Conservation (phyloP, 1,284 basidiomycete species). For the Pseudozyma sp. region DNA sequence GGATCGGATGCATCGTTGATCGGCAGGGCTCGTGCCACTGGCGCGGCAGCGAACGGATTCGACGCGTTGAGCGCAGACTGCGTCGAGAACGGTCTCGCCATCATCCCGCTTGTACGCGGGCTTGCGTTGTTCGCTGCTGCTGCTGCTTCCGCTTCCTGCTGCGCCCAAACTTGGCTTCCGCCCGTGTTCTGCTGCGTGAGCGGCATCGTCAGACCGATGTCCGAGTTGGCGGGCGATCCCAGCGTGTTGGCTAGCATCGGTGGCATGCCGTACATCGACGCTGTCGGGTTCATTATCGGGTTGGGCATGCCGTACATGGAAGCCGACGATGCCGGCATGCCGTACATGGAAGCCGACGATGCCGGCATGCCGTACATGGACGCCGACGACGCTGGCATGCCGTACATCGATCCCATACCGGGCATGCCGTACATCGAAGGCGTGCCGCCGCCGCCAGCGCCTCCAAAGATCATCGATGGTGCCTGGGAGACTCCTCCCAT, state of each 20-base stretch:
- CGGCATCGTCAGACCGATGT: conserved; percentile 49
- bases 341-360: conserved; percentile 49
- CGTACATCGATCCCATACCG: conserved; percentile 55
- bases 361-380: conserved; percentile 62
- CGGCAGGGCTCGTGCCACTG: conserved; percentile 20
- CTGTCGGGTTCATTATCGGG: neutral
- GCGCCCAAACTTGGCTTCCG: conserved; percentile 42
- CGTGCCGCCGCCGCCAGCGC: neutral
- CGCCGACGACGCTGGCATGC: conserved; percentile 43
- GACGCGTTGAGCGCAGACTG: conserved; percentile 36
- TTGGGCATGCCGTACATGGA: conserved; percentile 63
- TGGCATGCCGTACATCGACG: conserved; percentile 38
- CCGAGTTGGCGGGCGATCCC: conserved; percentile 28
- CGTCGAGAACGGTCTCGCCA: conserved; percentile 35
- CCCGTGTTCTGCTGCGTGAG: conserved; percentile 54
- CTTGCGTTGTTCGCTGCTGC: neutral
- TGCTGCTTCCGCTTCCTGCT: conserved; percentile 12
- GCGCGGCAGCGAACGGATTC: conserved; percentile 53
- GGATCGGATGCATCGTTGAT: conserved; percentile 50
- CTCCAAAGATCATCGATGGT: conserved; percentile 44
- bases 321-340: conserved; percentile 43
- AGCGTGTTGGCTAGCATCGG: conserved; percentile 22
- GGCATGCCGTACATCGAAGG: conserved; percentile 59
- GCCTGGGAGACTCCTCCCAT: conserved; percentile 37
- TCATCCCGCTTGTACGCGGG: conserved; percentile 1